Evolutionary conservation across 345 rosid species (phyloP).

Genomic region (Draba incana): DNA sequence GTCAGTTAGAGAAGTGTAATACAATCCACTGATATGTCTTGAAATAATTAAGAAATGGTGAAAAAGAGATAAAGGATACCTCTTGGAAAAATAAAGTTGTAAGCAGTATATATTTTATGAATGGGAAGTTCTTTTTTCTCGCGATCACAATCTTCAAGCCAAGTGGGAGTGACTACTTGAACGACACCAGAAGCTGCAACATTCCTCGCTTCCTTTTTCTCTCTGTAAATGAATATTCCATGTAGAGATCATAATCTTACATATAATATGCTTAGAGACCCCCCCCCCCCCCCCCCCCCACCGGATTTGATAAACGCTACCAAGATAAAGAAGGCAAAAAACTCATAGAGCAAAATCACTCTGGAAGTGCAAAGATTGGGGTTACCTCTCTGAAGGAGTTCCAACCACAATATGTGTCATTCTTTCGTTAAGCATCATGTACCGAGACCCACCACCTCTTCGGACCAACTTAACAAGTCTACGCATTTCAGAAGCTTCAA

Average conservation of each 20-base stretch:
- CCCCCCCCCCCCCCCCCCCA: constrained; percentile 28
- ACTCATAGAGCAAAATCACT: constrained; percentile 1
- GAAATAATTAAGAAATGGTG: constrained; percentile 6
- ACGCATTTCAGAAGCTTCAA: constrained; percentile 82
- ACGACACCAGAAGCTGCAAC: constrained; percentile 86
- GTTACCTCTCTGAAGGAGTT: constrained; percentile 86
- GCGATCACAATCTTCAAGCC: constrained; percentile 93
- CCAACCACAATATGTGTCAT: constrained; percentile 92
- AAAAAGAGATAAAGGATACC: constrained; percentile 53
- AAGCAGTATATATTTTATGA: constrained; percentile 61
- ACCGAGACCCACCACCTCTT: constrained; percentile 87
- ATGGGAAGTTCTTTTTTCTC: constrained; percentile 79
- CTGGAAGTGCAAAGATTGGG: constrained; percentile 33
- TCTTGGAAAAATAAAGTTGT: constrained; percentile 77
- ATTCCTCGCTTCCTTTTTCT: constrained; percentile 75
- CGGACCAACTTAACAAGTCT: constrained; percentile 75
- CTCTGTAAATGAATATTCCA: constrained; percentile 48
- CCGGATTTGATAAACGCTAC: constrained; percentile 12
- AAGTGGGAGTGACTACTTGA: constrained; percentile 69
- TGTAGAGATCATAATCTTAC: constrained; percentile 30
- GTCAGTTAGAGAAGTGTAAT: constrained; percentile 33
- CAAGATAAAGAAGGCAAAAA: constrained; percentile 12
- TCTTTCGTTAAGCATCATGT: constrained; percentile 58
- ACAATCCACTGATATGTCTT: constrained; percentile 15
- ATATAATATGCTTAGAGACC: constrained; percentile 20